Evolutionary conservation across 2,329 filamentous ascomycete genomes (phyloP).

Genomic region (Colletotrichum sp.): DNA sequence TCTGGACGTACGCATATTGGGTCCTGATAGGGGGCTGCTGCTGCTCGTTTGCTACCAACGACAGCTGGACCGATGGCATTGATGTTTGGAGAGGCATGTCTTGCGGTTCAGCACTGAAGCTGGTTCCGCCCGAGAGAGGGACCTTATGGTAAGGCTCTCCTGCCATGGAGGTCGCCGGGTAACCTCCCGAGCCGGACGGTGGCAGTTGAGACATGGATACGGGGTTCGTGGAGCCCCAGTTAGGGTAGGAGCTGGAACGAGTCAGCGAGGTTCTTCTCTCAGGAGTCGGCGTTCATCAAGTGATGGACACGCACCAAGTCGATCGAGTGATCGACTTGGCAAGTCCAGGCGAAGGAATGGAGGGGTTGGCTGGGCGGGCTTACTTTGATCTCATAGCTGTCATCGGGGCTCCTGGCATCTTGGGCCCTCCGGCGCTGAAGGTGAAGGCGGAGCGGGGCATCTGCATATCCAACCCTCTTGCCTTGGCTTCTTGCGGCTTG

Average conservation of each 20-base stretch:
- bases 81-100: constrained; percentile 59
- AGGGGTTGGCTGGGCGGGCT: constrained; percentile 35
- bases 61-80: constrained; percentile 59
- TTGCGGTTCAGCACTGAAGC: constrained; percentile 56
- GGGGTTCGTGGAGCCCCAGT: constrained; percentile 55
- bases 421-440: constrained; percentile 56
- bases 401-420: constrained; percentile 58
- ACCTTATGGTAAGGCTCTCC: constrained; percentile 59
- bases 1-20: constrained; percentile 60
- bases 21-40: constrained; percentile 53
- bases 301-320: background rate
- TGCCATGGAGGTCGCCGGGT: constrained; percentile 57
- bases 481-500: constrained; percentile 60
- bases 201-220: constrained; percentile 55
- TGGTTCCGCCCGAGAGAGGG: constrained; percentile 52
- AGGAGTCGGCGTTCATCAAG: background rate
- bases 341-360: background rate
- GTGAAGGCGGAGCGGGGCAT: constrained; percentile 63
- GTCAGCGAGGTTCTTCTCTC: background rate
- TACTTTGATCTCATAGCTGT: constrained; percentile 63
- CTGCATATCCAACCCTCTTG: constrained; percentile 58
- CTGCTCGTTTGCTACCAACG: constrained; percentile 54
- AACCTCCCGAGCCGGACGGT: constrained; percentile 48
- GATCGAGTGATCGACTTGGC: background rate
- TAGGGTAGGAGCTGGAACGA: constrained; percentile 57